phyloP scores from a whole-genome alignment of 768 basidiomycete species.

The Agrocybe praecox region DNA sequence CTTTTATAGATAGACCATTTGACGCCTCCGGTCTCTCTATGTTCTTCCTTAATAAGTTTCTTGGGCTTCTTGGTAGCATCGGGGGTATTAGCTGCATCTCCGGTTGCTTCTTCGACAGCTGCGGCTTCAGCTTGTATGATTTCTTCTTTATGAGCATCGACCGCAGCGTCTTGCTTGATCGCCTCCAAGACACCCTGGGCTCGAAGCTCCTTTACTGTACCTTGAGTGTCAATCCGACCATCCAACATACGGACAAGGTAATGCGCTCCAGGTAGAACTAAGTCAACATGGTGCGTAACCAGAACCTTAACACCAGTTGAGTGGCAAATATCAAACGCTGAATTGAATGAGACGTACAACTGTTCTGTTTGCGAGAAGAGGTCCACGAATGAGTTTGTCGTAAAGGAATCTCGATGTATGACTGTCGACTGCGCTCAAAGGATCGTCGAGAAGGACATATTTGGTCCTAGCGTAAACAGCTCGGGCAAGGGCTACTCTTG shows the following conservation, averaged over 20 bases:
- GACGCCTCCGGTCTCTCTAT: constrained; percentile 78
- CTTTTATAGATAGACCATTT: constrained; percentile 74
- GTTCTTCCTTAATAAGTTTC: constrained; percentile 81
- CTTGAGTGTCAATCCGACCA: constrained; percentile 78
- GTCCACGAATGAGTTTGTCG: constrained; percentile 31
- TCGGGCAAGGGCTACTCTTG: constrained; percentile 81
- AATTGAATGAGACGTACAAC: constrained; percentile 22
- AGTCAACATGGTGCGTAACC: constrained; percentile 85
- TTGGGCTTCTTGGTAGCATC: constrained; percentile 60
- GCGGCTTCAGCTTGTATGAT: constrained; percentile 29
- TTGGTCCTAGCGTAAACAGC: constrained; percentile 76
- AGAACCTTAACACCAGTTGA: constrained; percentile 44
- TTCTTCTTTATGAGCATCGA: constrained; percentile 51
- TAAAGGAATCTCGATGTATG: constrained; percentile 35
- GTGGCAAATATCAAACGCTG: not conserved
- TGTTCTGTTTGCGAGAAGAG: constrained; percentile 31
- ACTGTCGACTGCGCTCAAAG: constrained; percentile 73
- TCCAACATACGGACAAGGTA: constrained; percentile 82
- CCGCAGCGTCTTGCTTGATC: constrained; percentile 37
- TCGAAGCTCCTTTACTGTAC: constrained; percentile 66
- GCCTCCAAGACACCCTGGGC: constrained; percentile 42
- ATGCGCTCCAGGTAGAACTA: constrained; percentile 75
- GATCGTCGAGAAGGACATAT: constrained; percentile 79
- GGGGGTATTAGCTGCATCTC: constrained; percentile 25
- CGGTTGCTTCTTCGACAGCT: constrained; percentile 28